Evolutionary conservation across 768 basidiomycete genomes (phyloP).

Genomic region (Fibroporia radiculosa): DNA sequence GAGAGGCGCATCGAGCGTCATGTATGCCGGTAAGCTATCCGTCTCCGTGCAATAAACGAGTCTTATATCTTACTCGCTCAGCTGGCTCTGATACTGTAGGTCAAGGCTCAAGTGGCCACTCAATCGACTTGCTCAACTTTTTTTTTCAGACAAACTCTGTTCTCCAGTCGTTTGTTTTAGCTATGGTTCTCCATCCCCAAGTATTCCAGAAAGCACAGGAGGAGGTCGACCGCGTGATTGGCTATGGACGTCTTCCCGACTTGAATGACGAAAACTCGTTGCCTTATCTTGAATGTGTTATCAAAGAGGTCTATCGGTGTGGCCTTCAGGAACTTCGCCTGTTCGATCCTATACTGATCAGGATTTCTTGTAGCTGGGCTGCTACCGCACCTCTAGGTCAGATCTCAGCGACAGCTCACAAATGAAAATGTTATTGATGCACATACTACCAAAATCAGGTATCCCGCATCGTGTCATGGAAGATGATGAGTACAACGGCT

Average conservation of each 20-base stretch:
- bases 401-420: no score
- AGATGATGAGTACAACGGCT: conserved; percentile 24
- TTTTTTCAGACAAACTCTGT: neutral
- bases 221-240: conserved; percentile 15
- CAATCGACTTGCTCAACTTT: neutral
- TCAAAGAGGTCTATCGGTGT: conserved; percentile 19
- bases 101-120: neutral
- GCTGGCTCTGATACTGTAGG: neutral
- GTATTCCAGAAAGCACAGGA: conserved; percentile 10
- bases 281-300: conserved; percentile 17
- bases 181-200: conserved; percentile 12
- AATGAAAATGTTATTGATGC: no score
- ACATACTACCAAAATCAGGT: no score
- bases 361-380: neutral
- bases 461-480: conserved; percentile 20
- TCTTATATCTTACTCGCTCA: neutral
- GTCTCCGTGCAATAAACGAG: neutral
- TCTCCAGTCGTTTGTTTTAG: neutral
- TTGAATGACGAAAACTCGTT: conserved; percentile 15
- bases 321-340: conserved; percentile 8
- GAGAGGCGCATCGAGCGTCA: conserved; percentile 12
- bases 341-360: conserved; percentile 10
- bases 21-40: conserved; percentile 16
- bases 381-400: neutral
- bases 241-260: conserved; percentile 13